Base-by-base conservation (phyloP, 2,329 filamentous ascomycete genomes). In the Stromatinia cepivora region DNA sequence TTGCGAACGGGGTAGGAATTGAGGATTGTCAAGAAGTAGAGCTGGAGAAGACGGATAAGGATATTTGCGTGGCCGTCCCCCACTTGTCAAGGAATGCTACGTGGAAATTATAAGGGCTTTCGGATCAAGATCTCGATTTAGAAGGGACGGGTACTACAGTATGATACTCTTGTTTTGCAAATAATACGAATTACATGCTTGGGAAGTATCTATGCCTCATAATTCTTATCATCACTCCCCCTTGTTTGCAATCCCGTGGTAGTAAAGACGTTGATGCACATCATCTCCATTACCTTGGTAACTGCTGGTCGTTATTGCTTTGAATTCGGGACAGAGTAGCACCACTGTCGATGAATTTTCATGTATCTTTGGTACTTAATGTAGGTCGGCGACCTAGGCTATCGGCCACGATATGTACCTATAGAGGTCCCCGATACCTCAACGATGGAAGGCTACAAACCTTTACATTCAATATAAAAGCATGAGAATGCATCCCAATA, bases 1-100 rank as follows among this genome's bases (percentile, higher is more conserved):
- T 92, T 81, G 89, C 89, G 46, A 98, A 96, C 79, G 93, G 92
- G 2, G 90, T 95, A 17, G 86, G 81, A 0, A 81, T 85, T 1
- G 94, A 98, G 81, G 95, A 99, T 80, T 97, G 93, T 76, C 93
- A 99, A 82, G 89, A 97, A 80, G 88, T 92, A 25, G 81, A 72
- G 67, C 70, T 71, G 66, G 69, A 68, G 34, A 54, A 50, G 50
- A 57, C 66, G 52, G 66, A 67, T 13, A 54, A 52, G 53, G 62
- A 53, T 46, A 70, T 76, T 52, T 42, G 69, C 17, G 73, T 75
- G n/a, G 72, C 69, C 31, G 69, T 77, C 28, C 73, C 73, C 54
- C 70, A 65, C 46, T 36, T 50, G 36, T 61, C 63, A n/a, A 61
- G 46, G 34, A 54, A 69, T 48, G 36, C 52, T n/a, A 36, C 56